Percentiles rank a stretch among this genome's conserved stretches.
These are phyloP conservation scores for Amphirosellinia nigrospora DNA, from an alignment of 495 filamentous ascomycete species.

Conservation along the genomic window DNA sequence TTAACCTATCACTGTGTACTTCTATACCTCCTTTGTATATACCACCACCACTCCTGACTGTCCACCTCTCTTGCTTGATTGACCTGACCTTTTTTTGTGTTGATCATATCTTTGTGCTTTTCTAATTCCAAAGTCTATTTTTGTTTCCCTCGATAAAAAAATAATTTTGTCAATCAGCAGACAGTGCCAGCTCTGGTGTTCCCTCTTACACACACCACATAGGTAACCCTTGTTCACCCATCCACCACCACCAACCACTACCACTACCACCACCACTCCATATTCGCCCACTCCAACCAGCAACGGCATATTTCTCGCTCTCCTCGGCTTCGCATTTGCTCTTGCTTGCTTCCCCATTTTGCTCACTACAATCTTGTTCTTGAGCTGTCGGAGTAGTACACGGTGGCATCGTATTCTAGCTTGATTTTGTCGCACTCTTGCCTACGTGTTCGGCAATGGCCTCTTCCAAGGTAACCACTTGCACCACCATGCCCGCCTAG, in stretches of 20 bases:
- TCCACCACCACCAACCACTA: too few species aligned
- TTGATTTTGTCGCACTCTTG: conserved; percentile 39
- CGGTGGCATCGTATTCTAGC: conserved; percentile 28
- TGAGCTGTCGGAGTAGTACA: conserved; percentile 33
- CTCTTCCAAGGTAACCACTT: conserved; percentile 57
- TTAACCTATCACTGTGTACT: conserved; percentile 23
- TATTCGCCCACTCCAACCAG: conserved; percentile 32
- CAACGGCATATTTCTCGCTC: conserved; percentile 35
- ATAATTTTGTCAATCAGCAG: conserved; percentile 23
- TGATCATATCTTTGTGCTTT: conserved; percentile 27
- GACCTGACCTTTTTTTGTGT: conserved; percentile 26
- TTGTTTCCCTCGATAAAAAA: conserved; percentile 19
- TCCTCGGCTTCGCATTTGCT: conserved; percentile 38
- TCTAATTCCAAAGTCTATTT: conserved; percentile 16
- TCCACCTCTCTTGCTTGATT: conserved; percentile 14
- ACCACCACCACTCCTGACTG: conserved; percentile 19
- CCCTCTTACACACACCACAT: conserved; percentile 20
- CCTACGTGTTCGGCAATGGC: conserved; percentile 54
- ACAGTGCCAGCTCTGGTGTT: conserved; percentile 19
- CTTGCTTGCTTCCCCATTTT: conserved; percentile 32
- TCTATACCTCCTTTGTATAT: conserved; percentile 24
- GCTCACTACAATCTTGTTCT: conserved; percentile 30
- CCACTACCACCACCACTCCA: conserved; percentile 27
- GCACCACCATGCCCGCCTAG: conserved; percentile 37
- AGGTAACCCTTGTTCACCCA: conserved; percentile 25